phyloP scores from a whole-genome alignment of 2,329 filamentous ascomycete genomes.

The Diplocarpon mali region DNA sequence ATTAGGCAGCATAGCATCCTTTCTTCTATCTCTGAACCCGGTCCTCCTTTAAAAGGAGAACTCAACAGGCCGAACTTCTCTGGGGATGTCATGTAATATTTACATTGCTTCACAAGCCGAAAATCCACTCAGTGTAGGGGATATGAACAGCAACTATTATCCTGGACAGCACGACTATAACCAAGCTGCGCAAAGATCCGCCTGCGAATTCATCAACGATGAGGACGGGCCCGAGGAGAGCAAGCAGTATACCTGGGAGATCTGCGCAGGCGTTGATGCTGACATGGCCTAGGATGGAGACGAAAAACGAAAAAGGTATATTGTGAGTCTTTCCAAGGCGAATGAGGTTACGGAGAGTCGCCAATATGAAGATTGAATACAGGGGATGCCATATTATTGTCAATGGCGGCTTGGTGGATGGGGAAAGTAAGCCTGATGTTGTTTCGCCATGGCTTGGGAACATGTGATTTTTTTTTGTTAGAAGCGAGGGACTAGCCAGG shows the following conservation, averaged over 20 bases:
- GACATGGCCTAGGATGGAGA: conserved; percentile 15
- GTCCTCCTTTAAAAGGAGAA: conserved; percentile 57
- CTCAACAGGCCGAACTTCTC: conserved; percentile 61
- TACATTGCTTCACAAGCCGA: conserved; percentile 30
- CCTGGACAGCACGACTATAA: conserved; percentile 5
- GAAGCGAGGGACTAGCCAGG: too few species aligned
- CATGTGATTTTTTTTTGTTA: too few species aligned
- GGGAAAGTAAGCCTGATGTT: conserved; percentile 13
- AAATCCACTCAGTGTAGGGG: conserved; percentile 17
- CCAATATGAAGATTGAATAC: conserved; percentile 8
- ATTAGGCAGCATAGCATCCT: conserved; percentile 14
- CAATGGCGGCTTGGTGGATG: conserved; percentile 17
- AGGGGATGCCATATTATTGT: conserved; percentile 13
- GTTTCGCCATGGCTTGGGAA: conserved; percentile 15
- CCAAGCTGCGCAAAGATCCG: conserved; percentile 4
- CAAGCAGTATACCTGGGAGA: conserved; percentile 27
- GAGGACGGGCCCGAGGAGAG: conserved; percentile 9
- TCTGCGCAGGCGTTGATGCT: conserved; percentile 26
- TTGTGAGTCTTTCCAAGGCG: conserved; percentile 47
- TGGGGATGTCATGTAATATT: conserved; percentile 52
- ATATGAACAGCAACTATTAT: conserved; percentile 16
- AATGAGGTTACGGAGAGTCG: conserved; percentile 46
- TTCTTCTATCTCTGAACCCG: conserved; percentile 18
- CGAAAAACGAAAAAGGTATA: conserved; percentile 33
- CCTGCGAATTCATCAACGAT: conserved; percentile 4